Evolutionary conservation across 2,329 filamentous ascomycete genomes (phyloP).

Genomic region (Ambrosiella xylebori): DNA sequence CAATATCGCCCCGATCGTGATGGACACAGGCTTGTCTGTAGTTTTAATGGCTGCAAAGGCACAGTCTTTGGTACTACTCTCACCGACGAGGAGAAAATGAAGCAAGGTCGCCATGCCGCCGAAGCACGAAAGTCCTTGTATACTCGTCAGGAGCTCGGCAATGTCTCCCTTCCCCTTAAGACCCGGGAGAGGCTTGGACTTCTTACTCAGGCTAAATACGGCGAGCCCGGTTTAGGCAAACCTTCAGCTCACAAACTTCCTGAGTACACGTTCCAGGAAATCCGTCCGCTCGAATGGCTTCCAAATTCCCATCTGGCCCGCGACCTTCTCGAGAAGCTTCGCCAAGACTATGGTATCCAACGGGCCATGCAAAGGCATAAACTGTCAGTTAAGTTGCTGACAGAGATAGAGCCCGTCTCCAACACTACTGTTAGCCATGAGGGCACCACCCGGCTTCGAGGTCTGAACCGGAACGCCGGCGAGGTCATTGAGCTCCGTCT

Average conservation of each 20-base stretch:
- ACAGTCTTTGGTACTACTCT: background rate
- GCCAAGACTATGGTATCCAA: constrained; percentile 70
- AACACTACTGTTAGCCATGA: constrained; percentile 60
- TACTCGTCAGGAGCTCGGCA: too few species aligned
- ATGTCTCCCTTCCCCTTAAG: too few species aligned
- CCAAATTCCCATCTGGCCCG: constrained; percentile 56
- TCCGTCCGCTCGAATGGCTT: constrained; percentile 61
- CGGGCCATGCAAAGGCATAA: constrained; percentile 68
- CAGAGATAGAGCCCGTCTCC: constrained; percentile 82
- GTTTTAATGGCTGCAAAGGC: background rate
- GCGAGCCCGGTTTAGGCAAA: background rate
- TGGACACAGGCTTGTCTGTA: background rate
- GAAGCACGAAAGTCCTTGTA: background rate
- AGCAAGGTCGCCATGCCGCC: constrained; percentile 17
- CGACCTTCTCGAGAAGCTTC: constrained; percentile 56
- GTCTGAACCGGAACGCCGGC: constrained; percentile 72
- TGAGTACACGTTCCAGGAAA: constrained; percentile 63
- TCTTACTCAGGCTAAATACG: too few species aligned
- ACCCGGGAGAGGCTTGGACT: too few species aligned
- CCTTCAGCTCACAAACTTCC: constrained; percentile 27
- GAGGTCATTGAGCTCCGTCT: constrained; percentile 82
- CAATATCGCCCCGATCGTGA: background rate
- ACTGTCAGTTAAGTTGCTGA: constrained; percentile 71
- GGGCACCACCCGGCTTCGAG: constrained; percentile 55
- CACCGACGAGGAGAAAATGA: constrained; percentile 14